Evolutionary conservation across 169 alveolate species (phyloP).

Genomic region (Sarcocystis neurona): DNA sequence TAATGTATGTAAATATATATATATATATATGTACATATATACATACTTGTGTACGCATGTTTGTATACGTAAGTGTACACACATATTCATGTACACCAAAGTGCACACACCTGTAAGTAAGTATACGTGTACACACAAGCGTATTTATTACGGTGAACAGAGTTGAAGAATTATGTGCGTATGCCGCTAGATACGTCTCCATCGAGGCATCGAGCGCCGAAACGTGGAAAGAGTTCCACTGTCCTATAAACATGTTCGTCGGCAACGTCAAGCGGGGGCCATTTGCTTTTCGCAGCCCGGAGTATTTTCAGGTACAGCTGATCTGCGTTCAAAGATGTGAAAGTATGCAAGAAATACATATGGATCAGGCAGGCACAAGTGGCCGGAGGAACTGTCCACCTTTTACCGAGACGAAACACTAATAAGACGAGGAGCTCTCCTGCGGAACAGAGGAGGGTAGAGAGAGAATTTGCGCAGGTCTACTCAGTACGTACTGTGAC

Average conservation of each 20-base stretch:
- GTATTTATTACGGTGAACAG: too few species aligned
- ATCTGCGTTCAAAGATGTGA: neutral
- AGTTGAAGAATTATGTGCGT: too few species aligned
- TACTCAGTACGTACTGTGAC: too few species aligned
- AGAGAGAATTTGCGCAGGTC: too few species aligned
- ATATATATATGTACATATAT: too few species aligned
- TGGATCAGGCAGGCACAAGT: neutral
- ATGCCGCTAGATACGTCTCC: constrained; percentile 20
- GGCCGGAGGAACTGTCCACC: neutral
- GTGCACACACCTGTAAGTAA: neutral
- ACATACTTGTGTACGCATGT: too few species aligned
- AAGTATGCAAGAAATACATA: neutral
- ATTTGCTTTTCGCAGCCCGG: constrained; percentile 16
- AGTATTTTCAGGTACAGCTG: constrained; percentile 43
- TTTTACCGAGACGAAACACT: neutral
- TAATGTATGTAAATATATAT: too few species aligned
- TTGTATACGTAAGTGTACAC: too few species aligned
- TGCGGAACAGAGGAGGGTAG: too few species aligned
- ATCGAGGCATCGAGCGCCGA: constrained; percentile 13
- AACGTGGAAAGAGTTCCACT: constrained; percentile 41
- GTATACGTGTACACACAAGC: neutral
- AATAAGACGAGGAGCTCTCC: neutral
- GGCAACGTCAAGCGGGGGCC: constrained; percentile 37
- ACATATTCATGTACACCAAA: neutral
- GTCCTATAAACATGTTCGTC: constrained; percentile 28